phyloP scores from a whole-genome alignment of 1,284 basidiomycete genomes.

The Apiotrichum brassicae region DNA sequence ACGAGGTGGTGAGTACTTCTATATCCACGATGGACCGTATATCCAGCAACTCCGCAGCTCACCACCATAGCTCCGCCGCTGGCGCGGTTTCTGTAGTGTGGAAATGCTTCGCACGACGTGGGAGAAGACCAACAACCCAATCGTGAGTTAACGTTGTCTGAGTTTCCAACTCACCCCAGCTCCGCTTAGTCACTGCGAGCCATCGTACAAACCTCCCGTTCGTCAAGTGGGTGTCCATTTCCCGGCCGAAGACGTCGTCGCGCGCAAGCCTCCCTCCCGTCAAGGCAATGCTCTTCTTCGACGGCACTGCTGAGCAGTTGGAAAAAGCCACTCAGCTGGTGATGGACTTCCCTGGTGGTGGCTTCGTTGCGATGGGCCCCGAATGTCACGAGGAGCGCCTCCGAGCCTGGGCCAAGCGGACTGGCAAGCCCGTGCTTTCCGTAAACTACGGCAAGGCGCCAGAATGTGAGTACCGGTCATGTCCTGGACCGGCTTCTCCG shows the following conservation, averaged over 20 bases:
- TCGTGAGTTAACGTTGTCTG: slow-evolving; percentile 52
- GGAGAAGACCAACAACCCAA: slow-evolving; percentile 94
- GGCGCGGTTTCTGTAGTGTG: slow-evolving; percentile 84
- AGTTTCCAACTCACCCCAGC: slow-evolving; percentile 46
- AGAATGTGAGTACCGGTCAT: slow-evolving; percentile 64
- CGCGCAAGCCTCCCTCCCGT: slow-evolving; percentile 66
- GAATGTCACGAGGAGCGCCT: slow-evolving; percentile 95
- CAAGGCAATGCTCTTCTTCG: slow-evolving; percentile 77
- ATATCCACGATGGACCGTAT: too few species aligned
- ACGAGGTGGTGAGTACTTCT: slow-evolving; percentile 67
- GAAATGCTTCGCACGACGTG: slow-evolving; percentile 92
- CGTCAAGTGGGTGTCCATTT: slow-evolving; percentile 68
- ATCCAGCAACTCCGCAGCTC: neutral
- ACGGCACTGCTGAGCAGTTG: slow-evolving; percentile 63
- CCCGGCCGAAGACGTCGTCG: slow-evolving; percentile 67
- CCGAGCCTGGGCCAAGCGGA: slow-evolving; percentile 72
- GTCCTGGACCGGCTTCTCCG: neutral
- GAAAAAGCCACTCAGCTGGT: slow-evolving; percentile 68
- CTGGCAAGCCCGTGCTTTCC: slow-evolving; percentile 71
- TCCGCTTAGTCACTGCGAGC: slow-evolving; percentile 59
- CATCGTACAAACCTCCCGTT: slow-evolving; percentile 60
- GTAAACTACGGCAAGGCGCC: slow-evolving; percentile 96
- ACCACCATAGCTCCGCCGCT: slow-evolving; percentile 67
- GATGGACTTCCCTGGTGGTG: slow-evolving; percentile 89
- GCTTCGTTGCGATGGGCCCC: slow-evolving; percentile 91